phyloP scores from a whole-genome alignment of 1,284 basidiomycete genomes.

The Athelia sp. region DNA sequence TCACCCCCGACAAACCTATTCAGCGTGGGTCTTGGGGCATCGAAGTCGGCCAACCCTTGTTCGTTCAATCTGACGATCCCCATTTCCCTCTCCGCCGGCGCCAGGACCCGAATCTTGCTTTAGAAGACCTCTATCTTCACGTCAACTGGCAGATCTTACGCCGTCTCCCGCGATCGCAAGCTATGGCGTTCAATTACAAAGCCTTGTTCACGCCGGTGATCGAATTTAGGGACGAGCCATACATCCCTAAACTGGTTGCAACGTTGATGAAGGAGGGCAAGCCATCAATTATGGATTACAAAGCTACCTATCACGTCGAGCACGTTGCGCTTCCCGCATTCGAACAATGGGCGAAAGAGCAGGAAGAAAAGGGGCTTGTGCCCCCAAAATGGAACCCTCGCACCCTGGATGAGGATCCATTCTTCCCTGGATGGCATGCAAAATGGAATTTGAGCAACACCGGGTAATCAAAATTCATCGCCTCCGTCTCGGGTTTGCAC shows the following conservation, averaged over 20 bases:
- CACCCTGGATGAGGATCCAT: constrained; percentile 44
- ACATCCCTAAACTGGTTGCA: constrained; percentile 38
- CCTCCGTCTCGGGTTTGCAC: too few species aligned
- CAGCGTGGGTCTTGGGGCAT: constrained; percentile 47
- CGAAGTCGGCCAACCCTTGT: constrained; percentile 43
- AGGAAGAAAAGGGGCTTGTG: constrained; percentile 41
- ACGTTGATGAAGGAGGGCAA: constrained; percentile 36
- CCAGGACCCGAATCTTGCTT: constrained; percentile 28
- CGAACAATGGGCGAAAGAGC: constrained; percentile 38
- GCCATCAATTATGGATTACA: constrained; percentile 35
- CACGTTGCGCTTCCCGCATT: constrained; percentile 36
- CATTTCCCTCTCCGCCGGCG: constrained; percentile 25
- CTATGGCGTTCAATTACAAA: constrained; percentile 49
- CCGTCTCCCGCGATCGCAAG: constrained; percentile 37
- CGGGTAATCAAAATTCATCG: too few species aligned
- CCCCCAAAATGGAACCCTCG: constrained; percentile 40
- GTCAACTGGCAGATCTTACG: constrained; percentile 51
- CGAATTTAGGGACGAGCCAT: constrained; percentile 37
- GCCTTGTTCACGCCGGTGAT: constrained; percentile 44
- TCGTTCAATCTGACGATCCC: constrained; percentile 31
- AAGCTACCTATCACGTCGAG: constrained; percentile 33
- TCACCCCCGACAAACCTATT: constrained; percentile 40
- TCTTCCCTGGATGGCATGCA: constrained; percentile 39
- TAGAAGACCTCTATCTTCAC: constrained; percentile 38
- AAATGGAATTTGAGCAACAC: neutral